Evolutionary conservation across 805 yeast genomes (phyloP).

Genomic region (Candida methanosorbosa): DNA sequence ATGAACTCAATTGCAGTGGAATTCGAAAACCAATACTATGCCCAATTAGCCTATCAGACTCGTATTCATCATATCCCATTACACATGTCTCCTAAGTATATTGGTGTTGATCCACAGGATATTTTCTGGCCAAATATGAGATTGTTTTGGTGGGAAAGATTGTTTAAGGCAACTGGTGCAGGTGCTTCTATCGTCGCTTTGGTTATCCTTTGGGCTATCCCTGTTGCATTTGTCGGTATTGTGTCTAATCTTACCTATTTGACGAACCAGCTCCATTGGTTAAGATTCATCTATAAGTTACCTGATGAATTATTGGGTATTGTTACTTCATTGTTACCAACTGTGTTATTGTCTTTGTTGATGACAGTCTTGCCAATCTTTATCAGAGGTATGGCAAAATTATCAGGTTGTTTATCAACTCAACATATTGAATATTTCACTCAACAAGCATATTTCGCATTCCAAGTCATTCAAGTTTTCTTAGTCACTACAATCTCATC

Average conservation of each 20-base stretch:
- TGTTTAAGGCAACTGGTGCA: slow-evolving; percentile 45
- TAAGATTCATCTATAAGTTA: slow-evolving; percentile 46
- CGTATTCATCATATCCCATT: slow-evolving; percentile 58
- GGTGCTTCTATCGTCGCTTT: slow-evolving; percentile 44
- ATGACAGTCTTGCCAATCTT: slow-evolving; percentile 61
- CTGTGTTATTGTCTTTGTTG: slow-evolving; percentile 52
- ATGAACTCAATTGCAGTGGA: slow-evolving; percentile 77
- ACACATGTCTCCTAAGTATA: slow-evolving; percentile 48
- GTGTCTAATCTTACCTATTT: slow-evolving; percentile 59
- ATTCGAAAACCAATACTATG: slow-evolving; percentile 66
- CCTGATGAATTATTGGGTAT: slow-evolving; percentile 51
- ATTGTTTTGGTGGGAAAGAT: slow-evolving; percentile 72
- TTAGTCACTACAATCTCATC: slow-evolving; percentile 64
- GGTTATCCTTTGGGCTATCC: slow-evolving; percentile 64
- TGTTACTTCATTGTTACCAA: slow-evolving; percentile 62
- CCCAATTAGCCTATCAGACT: slow-evolving; percentile 64
- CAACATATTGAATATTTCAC: slow-evolving; percentile 57
- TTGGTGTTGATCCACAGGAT: slow-evolving; percentile 57
- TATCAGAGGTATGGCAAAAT: slow-evolving; percentile 53
- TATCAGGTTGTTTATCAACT: slow-evolving; percentile 47
- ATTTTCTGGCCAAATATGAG: slow-evolving; percentile 68
- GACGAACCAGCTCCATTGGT: slow-evolving; percentile 46
- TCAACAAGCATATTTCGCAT: slow-evolving; percentile 61
- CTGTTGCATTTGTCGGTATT: slow-evolving; percentile 72
- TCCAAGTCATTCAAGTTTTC: slow-evolving; percentile 65